phyloP scores from a whole-genome alignment of 345 rosid species.

The Arabidopsis suecica region DNA sequence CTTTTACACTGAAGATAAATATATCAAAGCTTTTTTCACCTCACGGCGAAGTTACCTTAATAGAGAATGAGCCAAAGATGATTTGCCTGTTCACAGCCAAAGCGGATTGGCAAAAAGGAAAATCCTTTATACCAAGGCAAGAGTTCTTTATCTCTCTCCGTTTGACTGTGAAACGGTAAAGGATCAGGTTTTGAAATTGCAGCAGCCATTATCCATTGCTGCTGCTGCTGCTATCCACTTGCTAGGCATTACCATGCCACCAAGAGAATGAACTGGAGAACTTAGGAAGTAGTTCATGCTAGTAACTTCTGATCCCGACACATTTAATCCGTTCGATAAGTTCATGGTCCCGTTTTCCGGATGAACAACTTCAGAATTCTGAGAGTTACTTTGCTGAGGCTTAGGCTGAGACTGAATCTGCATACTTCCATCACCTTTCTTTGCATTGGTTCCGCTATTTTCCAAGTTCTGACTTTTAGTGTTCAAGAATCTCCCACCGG shows the following conservation, averaged over 20 bases:
- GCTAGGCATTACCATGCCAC: conserved; percentile 65
- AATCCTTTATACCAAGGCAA: conserved; percentile 30
- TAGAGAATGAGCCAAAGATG: conserved; percentile 74
- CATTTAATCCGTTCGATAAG: conserved; percentile 58
- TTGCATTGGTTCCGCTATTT: conserved; percentile 45
- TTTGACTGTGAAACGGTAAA: conserved; percentile 40
- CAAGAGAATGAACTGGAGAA: conserved; percentile 54
- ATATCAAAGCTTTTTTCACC: conserved; percentile 14
- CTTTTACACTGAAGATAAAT: conserved; percentile 25
- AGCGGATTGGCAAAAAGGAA: conserved; percentile 41
- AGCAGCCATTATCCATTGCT: conserved; percentile 50
- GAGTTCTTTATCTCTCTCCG: conserved; percentile 1
- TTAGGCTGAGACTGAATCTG: conserved; percentile 19
- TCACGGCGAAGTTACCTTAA: conserved; percentile 31
- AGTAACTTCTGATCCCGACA: conserved; percentile 77
- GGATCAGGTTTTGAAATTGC: conserved; percentile 64
- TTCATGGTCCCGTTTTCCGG: conserved; percentile 70
- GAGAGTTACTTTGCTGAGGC: conserved; percentile 68
- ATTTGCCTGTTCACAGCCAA: conserved; percentile 86
- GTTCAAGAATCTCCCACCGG: conserved; percentile 96
- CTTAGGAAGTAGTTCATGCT: conserved; percentile 62
- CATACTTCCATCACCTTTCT: conserved; percentile 31
- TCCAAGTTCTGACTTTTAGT: conserved; percentile 45
- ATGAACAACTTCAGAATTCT: conserved; percentile 76
- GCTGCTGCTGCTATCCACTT: conserved; percentile 74